These are phyloP conservation scores for Tetratostichococcus sp. DNA, from an alignment of 139 green algal genomes.

Conservation along the genomic window DNA sequence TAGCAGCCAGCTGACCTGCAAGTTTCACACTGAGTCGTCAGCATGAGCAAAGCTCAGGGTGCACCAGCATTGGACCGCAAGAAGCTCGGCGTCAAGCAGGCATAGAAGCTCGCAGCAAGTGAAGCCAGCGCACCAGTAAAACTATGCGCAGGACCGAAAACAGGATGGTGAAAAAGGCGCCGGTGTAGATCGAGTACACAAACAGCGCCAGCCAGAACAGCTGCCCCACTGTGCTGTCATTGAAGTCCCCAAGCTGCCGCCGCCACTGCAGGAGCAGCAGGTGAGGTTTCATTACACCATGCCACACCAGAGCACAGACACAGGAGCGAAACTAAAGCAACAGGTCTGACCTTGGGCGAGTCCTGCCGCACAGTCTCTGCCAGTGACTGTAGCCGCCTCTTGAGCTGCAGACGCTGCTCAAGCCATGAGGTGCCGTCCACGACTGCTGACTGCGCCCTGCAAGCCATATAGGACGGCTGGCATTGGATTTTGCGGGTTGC, in stretches of 20 bases:
- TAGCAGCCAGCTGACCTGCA: not conserved
- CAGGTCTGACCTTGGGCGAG: not conserved
- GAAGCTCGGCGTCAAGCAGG: no score
- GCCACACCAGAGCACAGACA: no score
- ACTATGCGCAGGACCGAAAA: not conserved
- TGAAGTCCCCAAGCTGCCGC: not conserved
- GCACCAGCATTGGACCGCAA: no score
- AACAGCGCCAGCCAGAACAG: not conserved
- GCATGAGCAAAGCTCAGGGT: no score
- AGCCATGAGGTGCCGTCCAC: not conserved
- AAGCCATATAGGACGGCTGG: no score
- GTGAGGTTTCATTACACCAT: no score
- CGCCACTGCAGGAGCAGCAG: not conserved
- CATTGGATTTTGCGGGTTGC: no score
- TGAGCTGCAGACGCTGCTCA: not conserved
- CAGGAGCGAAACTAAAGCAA: no score
- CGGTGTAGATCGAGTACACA: not conserved
- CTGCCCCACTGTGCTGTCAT: not conserved
- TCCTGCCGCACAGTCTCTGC: not conserved
- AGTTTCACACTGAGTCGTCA: no score
- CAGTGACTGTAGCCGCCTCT: not conserved
- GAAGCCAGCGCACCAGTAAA: not conserved
- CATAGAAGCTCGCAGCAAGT: no score
- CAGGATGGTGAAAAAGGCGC: not conserved
- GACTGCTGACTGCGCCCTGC: not conserved